These are phyloP conservation scores for Dendrobium chrysotoxum DNA, from an alignment of 106 monocot species.

Conservation along the genomic window DNA sequence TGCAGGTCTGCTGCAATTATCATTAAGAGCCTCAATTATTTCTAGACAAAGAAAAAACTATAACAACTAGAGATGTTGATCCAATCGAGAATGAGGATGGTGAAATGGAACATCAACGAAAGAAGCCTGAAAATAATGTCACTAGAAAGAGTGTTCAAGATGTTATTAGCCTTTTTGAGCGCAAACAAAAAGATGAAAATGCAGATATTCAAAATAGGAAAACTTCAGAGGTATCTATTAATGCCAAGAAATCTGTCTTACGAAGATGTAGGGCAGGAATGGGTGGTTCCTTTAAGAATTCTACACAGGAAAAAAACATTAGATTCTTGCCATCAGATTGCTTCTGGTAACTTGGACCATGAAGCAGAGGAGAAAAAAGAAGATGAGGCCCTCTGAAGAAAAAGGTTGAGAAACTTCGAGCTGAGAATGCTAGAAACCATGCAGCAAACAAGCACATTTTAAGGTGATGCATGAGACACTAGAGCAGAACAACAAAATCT, in stretches of 20 bases:
- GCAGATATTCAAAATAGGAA: constrained; percentile 37
- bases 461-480: constrained; percentile 42
- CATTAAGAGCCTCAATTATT: constrained; percentile 77
- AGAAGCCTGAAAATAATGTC: constrained; percentile 60
- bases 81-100: constrained; percentile 37
- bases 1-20: constrained; percentile 68
- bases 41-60: constrained; percentile 60
- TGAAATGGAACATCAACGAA: constrained; percentile 33
- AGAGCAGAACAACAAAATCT: constrained; percentile 50
- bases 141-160: constrained; percentile 95
- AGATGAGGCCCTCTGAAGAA: constrained; percentile 36
- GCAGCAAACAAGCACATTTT: constrained; percentile 37
- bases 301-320: constrained; percentile 29
- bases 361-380: constrained; percentile 34
- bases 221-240: constrained; percentile 28
- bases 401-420: constrained; percentile 53
- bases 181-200: constrained; percentile 72
- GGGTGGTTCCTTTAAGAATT: constrained; percentile 43
- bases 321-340: constrained; percentile 12
- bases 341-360: constrained; percentile 9
- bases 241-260: constrained; percentile 66
- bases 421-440: constrained; percentile 41
- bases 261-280: constrained; percentile 94
- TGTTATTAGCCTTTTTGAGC: constrained; percentile 89
- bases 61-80: constrained; percentile 35